These are phyloP conservation scores for Trichodelitschia bisporula DNA, from an alignment of 495 filamentous ascomycete species.

Conservation along the genomic window DNA sequence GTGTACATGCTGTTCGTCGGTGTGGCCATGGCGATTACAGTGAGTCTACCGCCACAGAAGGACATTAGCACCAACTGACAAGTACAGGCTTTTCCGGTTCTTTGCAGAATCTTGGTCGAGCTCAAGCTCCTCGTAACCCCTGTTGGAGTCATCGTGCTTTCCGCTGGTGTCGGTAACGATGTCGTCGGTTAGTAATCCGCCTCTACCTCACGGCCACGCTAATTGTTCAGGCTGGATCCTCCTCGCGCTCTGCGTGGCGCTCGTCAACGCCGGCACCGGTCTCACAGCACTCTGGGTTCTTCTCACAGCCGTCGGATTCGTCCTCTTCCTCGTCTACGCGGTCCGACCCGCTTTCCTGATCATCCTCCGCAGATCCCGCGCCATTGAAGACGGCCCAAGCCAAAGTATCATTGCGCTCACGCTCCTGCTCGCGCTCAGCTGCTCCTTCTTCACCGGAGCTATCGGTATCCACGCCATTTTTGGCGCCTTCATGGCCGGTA, in stretches of 20 bases:
- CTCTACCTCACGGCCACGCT: background rate
- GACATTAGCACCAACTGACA: too few species aligned
- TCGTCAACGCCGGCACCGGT: conserved; percentile 74
- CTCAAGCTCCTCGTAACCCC: conserved; percentile 64
- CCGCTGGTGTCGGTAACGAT: conserved; percentile 89
- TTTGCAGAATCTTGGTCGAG: conserved; percentile 85
- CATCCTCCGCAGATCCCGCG: conserved; percentile 45
- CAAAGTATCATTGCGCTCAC: conserved; percentile 71
- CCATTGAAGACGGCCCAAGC: conserved; percentile 71
- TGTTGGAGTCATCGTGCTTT: conserved; percentile 76
- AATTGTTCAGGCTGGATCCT: conserved; percentile 86
- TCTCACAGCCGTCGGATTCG: conserved; percentile 48
- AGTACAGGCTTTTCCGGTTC: conserved; percentile 61
- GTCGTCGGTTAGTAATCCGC: conserved; percentile 34
- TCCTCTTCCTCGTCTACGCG: conserved; percentile 49
- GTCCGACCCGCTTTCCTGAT: conserved; percentile 61
- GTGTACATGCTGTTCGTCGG: conserved; percentile 84
- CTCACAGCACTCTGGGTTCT: conserved; percentile 74
- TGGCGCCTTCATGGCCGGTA: conserved; percentile 63
- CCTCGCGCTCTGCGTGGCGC: conserved; percentile 75
- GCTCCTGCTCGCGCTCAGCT: conserved; percentile 50
- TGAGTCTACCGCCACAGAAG: too few species aligned
- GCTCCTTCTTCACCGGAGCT: conserved; percentile 85
- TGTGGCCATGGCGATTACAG: conserved; percentile 82
- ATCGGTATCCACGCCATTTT: conserved; percentile 88